phyloP scores from a whole-genome alignment of 1,284 basidiomycete genomes.

The Taiwanofungus camphoratus region DNA sequence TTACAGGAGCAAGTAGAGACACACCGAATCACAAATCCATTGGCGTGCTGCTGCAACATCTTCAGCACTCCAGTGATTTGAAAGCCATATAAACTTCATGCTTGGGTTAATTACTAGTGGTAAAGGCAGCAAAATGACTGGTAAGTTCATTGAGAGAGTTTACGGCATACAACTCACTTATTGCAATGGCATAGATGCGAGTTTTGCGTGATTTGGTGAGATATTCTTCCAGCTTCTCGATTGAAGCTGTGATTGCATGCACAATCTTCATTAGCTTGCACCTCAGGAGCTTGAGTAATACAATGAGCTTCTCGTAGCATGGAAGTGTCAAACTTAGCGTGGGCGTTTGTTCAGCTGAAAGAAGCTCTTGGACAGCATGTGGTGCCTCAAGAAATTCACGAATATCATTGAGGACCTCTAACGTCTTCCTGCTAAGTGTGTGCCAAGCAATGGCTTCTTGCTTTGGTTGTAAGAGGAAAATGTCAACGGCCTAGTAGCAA shows the following conservation, averaged over 20 bases:
- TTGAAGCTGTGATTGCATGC: constrained; percentile 11
- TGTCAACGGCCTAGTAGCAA: constrained; percentile 4
- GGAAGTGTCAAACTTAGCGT: constrained; percentile 19
- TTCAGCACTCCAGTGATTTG: constrained; percentile 1
- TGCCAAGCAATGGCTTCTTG: not conserved
- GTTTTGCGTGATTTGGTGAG: constrained; percentile 20
- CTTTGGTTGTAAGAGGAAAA: constrained; percentile 3
- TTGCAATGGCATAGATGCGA: constrained; percentile 29
- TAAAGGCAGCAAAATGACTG: not conserved
- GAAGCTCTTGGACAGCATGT: constrained; percentile 22
- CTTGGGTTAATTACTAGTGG: constrained; percentile 4
- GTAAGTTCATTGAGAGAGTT: constrained; percentile 9
- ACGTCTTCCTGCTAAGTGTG: constrained; percentile 2
- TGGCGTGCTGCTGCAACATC: not conserved
- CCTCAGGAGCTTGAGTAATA: not conserved
- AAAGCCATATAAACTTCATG: constrained; percentile 5
- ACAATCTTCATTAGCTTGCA: constrained; percentile 12
- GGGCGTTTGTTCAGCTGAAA: constrained; percentile 24
- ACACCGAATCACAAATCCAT: constrained; percentile 1
- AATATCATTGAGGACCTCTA: constrained; percentile 11
- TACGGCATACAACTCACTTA: constrained; percentile 22
- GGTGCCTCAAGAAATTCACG: constrained; percentile 15
- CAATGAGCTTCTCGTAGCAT: constrained; percentile 8
- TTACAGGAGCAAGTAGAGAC: not conserved
- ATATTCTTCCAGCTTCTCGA: constrained; percentile 30